phyloP scores from a whole-genome alignment of 495 filamentous ascomycete genomes.

The Mycothermus thermophilus region DNA sequence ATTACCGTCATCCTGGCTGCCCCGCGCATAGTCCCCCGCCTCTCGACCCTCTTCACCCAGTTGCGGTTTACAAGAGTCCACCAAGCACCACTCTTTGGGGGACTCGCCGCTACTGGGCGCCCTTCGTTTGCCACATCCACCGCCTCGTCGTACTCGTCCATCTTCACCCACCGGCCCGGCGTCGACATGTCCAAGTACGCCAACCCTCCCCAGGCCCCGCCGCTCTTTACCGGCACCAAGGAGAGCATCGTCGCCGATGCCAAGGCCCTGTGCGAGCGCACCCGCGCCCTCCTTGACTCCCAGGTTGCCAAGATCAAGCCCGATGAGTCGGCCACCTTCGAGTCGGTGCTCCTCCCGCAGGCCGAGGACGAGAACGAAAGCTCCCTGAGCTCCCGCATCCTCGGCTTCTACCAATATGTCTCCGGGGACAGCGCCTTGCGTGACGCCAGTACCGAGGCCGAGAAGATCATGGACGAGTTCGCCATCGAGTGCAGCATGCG shows the following conservation, averaged over 20 bases:
- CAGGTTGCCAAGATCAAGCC: slow-evolving; percentile 54
- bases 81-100: slow-evolving; percentile 9
- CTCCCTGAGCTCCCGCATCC: slow-evolving; percentile 44
- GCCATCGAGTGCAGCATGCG: slow-evolving; percentile 46
- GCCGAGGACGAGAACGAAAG: slow-evolving; percentile 53
- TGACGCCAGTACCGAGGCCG: slow-evolving; percentile 45
- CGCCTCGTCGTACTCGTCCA: slow-evolving; percentile 4
- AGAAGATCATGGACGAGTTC: slow-evolving; percentile 47
- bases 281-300: slow-evolving; percentile 56
- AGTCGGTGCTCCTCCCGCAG: slow-evolving; percentile 48
- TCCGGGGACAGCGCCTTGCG: slow-evolving; percentile 54
- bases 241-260: slow-evolving; percentile 63
- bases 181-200: slow-evolving; percentile 34
- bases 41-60: slow-evolving; percentile 48
- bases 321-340: slow-evolving; percentile 48
- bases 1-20: slow-evolving; percentile 66
- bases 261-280: slow-evolving; percentile 54
- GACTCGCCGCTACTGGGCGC: slow-evolving; percentile 14
- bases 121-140: slow-evolving; percentile 10
- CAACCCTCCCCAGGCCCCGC: slow-evolving; percentile 72
- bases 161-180: slow-evolving; percentile 12
- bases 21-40: slow-evolving; percentile 46
- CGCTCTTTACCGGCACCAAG: slow-evolving; percentile 72
- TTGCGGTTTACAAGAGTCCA: slow-evolving; percentile 21
- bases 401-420: slow-evolving; percentile 71